phyloP scores from a whole-genome alignment of 345 rosid genomes.

The Cardamine resedifolia region DNA sequence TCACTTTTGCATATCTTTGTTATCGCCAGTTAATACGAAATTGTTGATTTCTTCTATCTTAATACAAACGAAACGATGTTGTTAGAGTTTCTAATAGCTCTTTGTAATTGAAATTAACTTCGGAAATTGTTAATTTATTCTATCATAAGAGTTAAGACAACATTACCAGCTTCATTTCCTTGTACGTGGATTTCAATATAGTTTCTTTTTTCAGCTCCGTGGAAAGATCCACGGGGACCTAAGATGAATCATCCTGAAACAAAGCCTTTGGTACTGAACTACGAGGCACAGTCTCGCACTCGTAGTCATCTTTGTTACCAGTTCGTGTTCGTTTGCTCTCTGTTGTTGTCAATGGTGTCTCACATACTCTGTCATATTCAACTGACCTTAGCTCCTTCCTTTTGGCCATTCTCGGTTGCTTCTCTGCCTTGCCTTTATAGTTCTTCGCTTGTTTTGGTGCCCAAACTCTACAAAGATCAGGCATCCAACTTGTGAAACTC shows the following conservation, averaged over 20 bases:
- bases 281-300: conserved; percentile 30
- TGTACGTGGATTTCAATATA: background rate
- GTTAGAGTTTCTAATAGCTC: too few species aligned
- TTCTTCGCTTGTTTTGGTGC: conserved; percentile 65
- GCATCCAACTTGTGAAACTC: conserved; percentile 79
- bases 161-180: conserved; percentile 3
- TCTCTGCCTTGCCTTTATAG: conserved; percentile 34
- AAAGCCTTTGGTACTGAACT: conserved; percentile 69
- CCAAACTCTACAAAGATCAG: conserved; percentile 91
- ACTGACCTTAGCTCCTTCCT: conserved; percentile 45
- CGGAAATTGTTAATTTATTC: too few species aligned
- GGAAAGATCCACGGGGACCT: background rate
- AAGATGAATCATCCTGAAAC: conserved; percentile 56
- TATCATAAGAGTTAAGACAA: too few species aligned
- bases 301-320: conserved; percentile 38
- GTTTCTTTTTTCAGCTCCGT: conserved; percentile 10
- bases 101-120: too few species aligned
- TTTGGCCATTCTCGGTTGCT: conserved; percentile 46
- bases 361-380: conserved; percentile 64
- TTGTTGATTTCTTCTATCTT: too few species aligned
- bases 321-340: conserved; percentile 43
- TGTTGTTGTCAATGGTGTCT: conserved; percentile 65
- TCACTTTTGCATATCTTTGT: too few species aligned
- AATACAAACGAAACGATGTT: too few species aligned
- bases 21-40: too few species aligned